Percentiles rank a stretch among this genome's conserved stretches.
These are phyloP conservation scores for Chrysochromulina tobinii DNA, from an alignment of 78 protist species.

Conservation along the genomic window DNA sequence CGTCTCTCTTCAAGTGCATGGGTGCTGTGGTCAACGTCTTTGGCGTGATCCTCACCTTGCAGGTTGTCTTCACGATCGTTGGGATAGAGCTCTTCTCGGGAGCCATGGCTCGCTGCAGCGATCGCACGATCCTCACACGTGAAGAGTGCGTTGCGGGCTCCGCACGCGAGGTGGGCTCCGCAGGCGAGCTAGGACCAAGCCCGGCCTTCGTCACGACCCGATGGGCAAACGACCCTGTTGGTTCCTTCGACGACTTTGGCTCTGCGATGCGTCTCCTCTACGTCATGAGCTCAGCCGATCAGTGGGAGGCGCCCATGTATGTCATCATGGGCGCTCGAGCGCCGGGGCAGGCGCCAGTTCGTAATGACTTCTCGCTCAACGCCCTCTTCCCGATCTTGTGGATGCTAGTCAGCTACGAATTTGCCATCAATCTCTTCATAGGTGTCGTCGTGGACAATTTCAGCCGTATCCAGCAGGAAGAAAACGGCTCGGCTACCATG, in stretches of 20 bases:
- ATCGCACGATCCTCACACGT: too few species aligned
- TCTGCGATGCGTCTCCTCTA: background rate
- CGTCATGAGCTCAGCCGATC: background rate
- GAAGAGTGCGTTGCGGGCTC: too few species aligned
- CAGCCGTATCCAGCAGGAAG: too few species aligned
- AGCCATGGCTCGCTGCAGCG: background rate
- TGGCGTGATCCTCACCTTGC: background rate
- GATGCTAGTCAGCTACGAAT: background rate
- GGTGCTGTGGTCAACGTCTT: background rate
- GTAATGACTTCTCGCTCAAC: background rate
- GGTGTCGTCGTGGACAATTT: background rate
- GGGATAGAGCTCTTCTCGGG: background rate
- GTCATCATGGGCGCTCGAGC: background rate
- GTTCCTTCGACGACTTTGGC: slow-evolving; percentile 11
- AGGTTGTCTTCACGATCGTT: background rate
- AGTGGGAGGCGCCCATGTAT: background rate
- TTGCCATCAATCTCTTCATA: background rate
- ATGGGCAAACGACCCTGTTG: background rate
- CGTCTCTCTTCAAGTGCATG: background rate
- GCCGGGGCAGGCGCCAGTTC: background rate
- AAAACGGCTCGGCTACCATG: background rate
- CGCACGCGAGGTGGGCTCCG: too few species aligned
- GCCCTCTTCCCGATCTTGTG: background rate
- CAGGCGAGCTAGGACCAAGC: too few species aligned
- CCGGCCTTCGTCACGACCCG: too few species aligned